Percentiles rank a stretch among this genome's conserved stretches.
Evolutionary conservation across 1,139 yeast species (phyloP).

Genomic region (Lodderomyces theae): DNA sequence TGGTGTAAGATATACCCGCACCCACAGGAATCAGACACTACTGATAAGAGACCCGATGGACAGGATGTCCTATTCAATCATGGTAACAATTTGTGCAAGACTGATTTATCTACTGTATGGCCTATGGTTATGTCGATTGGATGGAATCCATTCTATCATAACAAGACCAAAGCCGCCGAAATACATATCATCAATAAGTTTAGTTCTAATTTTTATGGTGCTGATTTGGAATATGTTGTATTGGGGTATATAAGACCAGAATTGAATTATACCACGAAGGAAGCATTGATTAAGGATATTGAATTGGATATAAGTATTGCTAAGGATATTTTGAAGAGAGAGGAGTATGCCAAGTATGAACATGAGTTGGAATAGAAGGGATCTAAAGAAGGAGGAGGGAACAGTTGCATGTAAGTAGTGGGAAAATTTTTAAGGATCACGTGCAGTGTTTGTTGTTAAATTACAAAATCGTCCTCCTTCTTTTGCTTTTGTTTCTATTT

Average conservation of each 20-base stretch:
- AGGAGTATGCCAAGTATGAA: conserved; percentile 18
- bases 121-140: conserved; percentile 98
- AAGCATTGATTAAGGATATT: conserved; percentile 84
- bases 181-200: conserved; percentile 82
- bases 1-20: conserved; percentile 51
- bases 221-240: conserved; percentile 61
- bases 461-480: background rate
- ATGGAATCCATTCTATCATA: conserved; percentile 89
- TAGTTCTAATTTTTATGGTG: conserved; percentile 76
- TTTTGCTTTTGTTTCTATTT: background rate
- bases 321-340: conserved; percentile 37
- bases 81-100: conserved; percentile 48
- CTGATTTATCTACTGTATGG: conserved; percentile 42
- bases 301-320: conserved; percentile 76
- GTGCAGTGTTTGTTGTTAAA: background rate
- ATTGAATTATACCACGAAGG: conserved; percentile 78
- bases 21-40: conserved; percentile 9
- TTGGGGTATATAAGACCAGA: conserved; percentile 93
- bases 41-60: conserved; percentile 36
- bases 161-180: conserved; percentile 78
- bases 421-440: background rate
- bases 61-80: conserved; percentile 52
- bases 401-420: background rate
- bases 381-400: background rate
- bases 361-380: conserved; percentile 8